Conservation (phyloP, 768 basidiomycete genomes). For the Lyophyllum atratum region DNA sequence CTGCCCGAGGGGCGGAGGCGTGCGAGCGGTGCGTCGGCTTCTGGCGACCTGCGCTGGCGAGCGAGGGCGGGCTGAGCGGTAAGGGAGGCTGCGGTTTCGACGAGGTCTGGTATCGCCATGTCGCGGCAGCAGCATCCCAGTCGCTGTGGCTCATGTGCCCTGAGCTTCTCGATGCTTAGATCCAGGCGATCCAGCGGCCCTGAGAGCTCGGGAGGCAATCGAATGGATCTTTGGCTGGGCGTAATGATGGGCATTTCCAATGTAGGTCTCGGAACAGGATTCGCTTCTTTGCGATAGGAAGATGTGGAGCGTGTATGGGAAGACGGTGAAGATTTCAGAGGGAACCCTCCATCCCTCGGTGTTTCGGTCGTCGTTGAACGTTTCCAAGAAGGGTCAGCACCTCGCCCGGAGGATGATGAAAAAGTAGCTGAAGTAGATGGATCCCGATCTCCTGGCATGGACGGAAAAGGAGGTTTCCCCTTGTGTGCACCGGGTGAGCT, state of each 20-base stretch:
- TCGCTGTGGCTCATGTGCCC: constrained; percentile 28
- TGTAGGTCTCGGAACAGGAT: background rate
- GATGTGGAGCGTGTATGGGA: background rate
- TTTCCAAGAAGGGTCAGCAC: constrained; percentile 6
- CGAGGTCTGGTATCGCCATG: background rate
- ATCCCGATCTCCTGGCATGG: background rate
- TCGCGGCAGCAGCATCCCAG: constrained; percentile 18
- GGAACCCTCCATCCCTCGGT: background rate
- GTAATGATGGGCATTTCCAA: background rate
- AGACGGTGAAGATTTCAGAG: background rate
- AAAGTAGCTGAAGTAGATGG: background rate
- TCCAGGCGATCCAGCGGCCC: constrained; percentile 34
- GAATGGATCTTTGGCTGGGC: background rate
- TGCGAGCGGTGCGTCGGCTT: constrained; percentile 13
- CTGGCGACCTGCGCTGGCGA: constrained; percentile 20
- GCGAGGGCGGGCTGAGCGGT: constrained; percentile 14
- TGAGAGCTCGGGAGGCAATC: constrained; percentile 19
- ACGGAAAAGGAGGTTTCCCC: background rate
- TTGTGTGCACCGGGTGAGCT: background rate
- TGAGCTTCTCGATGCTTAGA: constrained; percentile 32
- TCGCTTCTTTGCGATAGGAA: background rate
- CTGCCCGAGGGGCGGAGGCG: constrained; percentile 1
- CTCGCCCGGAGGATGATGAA: background rate
- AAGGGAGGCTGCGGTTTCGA: constrained; percentile 2
- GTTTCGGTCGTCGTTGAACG: constrained; percentile 7